Conservation (phyloP, 768 basidiomycete species). For the Russula sp. region DNA sequence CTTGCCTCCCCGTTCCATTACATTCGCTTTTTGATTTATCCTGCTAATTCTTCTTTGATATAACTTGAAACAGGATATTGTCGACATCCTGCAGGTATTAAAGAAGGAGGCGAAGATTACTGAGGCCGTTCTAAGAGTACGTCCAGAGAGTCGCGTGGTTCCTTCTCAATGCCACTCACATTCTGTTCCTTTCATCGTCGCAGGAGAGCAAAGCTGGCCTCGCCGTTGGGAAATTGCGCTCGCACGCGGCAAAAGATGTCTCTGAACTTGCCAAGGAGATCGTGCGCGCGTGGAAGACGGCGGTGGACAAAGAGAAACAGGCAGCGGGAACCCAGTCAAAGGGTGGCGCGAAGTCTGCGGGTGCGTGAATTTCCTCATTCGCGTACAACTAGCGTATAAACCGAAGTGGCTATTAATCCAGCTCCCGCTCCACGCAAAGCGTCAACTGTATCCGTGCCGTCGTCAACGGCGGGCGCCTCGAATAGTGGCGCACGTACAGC, state of each 20-base stretch:
- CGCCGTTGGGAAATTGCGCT: constrained; percentile 87
- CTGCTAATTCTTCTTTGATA: constrained; percentile 36
- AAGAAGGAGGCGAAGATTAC: constrained; percentile 68
- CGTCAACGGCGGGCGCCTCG: constrained; percentile 30
- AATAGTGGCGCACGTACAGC: constrained; percentile 49
- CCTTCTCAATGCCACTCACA: not conserved
- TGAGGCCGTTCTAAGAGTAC: constrained; percentile 70
- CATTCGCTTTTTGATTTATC: constrained; percentile 34
- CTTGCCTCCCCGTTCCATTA: not conserved
- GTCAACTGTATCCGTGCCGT: constrained; percentile 21
- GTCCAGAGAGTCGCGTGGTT: constrained; percentile 39
- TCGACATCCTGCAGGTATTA: constrained; percentile 56
- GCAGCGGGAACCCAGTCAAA: constrained; percentile 42
- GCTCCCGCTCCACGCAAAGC: constrained; percentile 24
- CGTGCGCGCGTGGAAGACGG: constrained; percentile 88
- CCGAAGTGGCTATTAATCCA: not conserved
- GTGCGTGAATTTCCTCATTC: constrained; percentile 35
- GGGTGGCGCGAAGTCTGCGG: constrained; percentile 36
- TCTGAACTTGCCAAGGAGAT: constrained; percentile 84
- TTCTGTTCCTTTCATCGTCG: not conserved
- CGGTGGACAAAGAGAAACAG: constrained; percentile 64
- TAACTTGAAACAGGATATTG: constrained; percentile 50
- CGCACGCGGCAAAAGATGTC: constrained; percentile 67
- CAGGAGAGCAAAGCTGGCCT: constrained; percentile 91
- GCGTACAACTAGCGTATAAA: not conserved